A percentile compares a stretch with the other conserved stretches of the same genome.
phyloP scores from a whole-genome alignment of 805 yeast genomes.

The Naumovozyma castellii region DNA sequence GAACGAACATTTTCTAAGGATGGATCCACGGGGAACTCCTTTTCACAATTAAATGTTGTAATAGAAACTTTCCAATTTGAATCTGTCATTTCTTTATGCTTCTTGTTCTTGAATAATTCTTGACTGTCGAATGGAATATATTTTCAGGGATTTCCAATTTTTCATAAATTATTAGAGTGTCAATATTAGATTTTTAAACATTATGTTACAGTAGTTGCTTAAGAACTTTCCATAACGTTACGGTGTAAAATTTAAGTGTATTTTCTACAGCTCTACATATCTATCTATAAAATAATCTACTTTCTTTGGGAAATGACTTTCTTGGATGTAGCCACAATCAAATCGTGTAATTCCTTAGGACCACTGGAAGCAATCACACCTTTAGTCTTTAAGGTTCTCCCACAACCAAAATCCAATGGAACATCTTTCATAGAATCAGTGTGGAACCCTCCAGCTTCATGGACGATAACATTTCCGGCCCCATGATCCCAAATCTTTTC shows the following conservation, averaged over 20 bases:
- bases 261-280: no score
- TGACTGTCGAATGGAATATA: no score
- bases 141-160: no score
- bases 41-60: slow-evolving; percentile 50
- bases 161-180: no score
- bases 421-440: slow-evolving; percentile 68
- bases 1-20: not conserved
- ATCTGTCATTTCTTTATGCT: not conserved
- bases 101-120: not conserved
- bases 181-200: no score
- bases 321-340: slow-evolving; percentile 19
- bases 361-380: slow-evolving; percentile 83
- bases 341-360: slow-evolving; percentile 19
- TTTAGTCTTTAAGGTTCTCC: slow-evolving; percentile 68
- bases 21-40: slow-evolving; percentile 32
- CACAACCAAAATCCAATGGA: slow-evolving; percentile 71
- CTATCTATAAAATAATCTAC: slow-evolving; percentile 5
- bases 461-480: slow-evolving; percentile 79
- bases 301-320: slow-evolving; percentile 17
- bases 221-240: no score
- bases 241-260: no score
- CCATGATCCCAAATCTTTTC: slow-evolving; percentile 99
- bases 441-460: slow-evolving; percentile 87
- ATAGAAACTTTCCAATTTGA: slow-evolving; percentile 16
- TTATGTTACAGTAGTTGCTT: no score